Evolutionary conservation across 345 rosid genomes (phyloP), one percentile per base, ranked within the genome.

Genomic region (Eucalyptus shirleyi): DNA sequence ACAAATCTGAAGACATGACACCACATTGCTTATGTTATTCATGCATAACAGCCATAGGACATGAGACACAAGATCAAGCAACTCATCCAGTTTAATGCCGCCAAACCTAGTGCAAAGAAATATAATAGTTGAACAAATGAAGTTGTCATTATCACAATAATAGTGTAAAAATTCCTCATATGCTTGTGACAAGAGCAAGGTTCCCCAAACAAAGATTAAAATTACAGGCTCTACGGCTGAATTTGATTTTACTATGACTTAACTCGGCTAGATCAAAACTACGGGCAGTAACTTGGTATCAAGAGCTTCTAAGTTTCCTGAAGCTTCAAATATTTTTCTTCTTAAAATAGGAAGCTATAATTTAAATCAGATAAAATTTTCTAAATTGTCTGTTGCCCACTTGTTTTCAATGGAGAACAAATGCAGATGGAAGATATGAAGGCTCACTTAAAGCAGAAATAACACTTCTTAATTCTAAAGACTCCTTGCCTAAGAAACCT

Each of bases 1-100:
- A 90, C 89, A 92, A 87, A 92, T 86, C 99, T 97, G 94, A 89
- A 85, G 83, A 77, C 28, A 77, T 77, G 15, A 77, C 83, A 77
- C 47, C 83, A 77, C 28, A 37, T 37, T 37, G 83, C 83, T 77
- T 37, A 37, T 77, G 28, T 21, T 77, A 21, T 77, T 77, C 47
- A 77, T 12, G 47, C 47, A 37, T 40, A 69, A 69, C 44, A 18
- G 81, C 81, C 81, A 69, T 5, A 69, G 81, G 26, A 69, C 81
- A 69, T 69, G 81, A 69, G 81, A 69, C 24, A 69, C 81, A 18
- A 69, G 44, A 19, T 69, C 44, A 69, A 69, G 44, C 81, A 69
- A 69, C 81, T 69, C 24, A 69, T 34, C 44, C 24, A 69, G 42
- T 34, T 32, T 18, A 34, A 69, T 17, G 19, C 81, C 21, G 7